A percentile compares a stretch with the other conserved stretches of the same genome.
Evolutionary conservation across 495 filamentous ascomycete genomes (phyloP).

Genomic region (Staphylotrichum longicolle): DNA sequence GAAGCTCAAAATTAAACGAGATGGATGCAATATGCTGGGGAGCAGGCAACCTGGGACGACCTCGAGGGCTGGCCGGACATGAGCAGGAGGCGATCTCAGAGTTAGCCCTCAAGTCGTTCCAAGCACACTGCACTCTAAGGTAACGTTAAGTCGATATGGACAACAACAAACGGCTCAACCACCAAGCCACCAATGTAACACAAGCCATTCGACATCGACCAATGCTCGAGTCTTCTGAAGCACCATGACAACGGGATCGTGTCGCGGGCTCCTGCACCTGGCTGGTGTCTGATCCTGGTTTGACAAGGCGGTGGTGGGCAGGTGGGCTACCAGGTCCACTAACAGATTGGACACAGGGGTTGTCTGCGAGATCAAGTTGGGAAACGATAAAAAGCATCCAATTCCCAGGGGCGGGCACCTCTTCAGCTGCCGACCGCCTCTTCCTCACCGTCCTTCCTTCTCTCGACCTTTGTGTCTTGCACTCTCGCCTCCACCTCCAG

Average conservation of each 20-base stretch:
- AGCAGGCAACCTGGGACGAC: too few species aligned
- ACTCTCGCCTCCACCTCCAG: neutral
- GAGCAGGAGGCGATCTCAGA: too few species aligned
- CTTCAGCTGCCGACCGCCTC: constrained; percentile 11
- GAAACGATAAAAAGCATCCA: constrained; percentile 31
- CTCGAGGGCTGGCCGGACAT: too few species aligned
- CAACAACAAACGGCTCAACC: too few species aligned
- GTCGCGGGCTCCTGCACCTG: constrained; percentile 2
- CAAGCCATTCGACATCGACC: neutral
- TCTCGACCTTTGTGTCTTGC: neutral
- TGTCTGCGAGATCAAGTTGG: neutral
- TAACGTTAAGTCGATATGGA: too few species aligned
- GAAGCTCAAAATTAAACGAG: too few species aligned
- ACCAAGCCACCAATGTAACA: neutral
- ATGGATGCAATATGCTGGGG: too few species aligned
- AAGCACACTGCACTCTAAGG: too few species aligned
- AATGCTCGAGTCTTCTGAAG: neutral
- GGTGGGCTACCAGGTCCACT: constrained; percentile 30
- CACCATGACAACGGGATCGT: neutral
- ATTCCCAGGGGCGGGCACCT: constrained; percentile 12
- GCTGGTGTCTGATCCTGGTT: constrained; percentile 21
- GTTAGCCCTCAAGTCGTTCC: too few species aligned
- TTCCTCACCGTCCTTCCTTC: constrained; percentile 1
- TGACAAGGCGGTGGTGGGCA: constrained; percentile 19
- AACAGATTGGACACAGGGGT: constrained; percentile 25